Evolutionary conservation across 306 rosid species (phyloP).

Genomic region (Cicer pinnatifidum): DNA sequence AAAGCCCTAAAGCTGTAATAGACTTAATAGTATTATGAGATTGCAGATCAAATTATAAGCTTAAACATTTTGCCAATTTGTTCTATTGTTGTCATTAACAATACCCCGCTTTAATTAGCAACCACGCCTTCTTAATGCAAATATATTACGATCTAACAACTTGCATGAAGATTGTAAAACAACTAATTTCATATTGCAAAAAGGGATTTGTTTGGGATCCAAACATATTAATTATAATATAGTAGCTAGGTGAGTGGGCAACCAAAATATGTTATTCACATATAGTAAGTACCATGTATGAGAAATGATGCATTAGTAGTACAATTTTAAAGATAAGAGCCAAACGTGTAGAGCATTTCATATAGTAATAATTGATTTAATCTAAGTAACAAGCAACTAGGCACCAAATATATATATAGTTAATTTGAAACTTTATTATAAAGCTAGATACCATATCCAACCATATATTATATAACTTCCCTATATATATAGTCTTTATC

Average conservation of each 20-base stretch:
- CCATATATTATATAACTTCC: slow-evolving; percentile 6
- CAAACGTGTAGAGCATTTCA: not conserved
- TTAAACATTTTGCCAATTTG: slow-evolving; percentile 36
- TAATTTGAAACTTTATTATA: slow-evolving; percentile 15
- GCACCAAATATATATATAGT: not conserved
- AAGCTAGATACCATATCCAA: slow-evolving; percentile 22
- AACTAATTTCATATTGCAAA: slow-evolving; percentile 2
- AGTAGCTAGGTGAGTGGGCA: not conserved
- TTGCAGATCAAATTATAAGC: slow-evolving; percentile 27
- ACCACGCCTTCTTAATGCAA: slow-evolving; percentile 4
- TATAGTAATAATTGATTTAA: not conserved
- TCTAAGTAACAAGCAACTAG: slow-evolving; percentile 26
- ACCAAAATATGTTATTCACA: not conserved
- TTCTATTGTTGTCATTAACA: slow-evolving; percentile 1
- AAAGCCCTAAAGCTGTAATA: slow-evolving; percentile 2
- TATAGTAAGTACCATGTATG: not conserved
- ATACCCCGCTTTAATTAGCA: slow-evolving; percentile 38
- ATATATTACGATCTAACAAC: slow-evolving; percentile 48
- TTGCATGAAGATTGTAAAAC: slow-evolving; percentile 37
- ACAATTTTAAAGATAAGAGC: not conserved
- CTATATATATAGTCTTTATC: slow-evolving; percentile 38
- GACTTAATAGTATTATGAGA: not conserved
- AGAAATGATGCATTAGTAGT: not conserved
- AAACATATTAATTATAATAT: not conserved
- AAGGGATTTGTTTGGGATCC: not conserved